Conservation (phyloP, 2,329 filamentous ascomycete species). For the Cytospora schulzeri region DNA sequence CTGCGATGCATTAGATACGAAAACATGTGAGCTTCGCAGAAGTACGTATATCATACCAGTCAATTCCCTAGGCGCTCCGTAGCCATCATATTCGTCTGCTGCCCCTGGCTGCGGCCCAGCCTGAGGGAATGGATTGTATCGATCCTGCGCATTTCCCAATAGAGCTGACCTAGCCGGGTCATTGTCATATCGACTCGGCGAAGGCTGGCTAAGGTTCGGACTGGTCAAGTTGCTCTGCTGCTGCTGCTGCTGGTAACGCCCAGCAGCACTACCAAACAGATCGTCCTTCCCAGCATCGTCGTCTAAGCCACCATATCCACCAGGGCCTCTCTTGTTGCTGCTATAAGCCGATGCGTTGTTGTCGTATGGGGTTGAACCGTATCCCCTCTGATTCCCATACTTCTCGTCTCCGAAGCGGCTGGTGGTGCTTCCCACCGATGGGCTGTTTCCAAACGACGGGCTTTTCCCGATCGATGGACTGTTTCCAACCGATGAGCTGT, state of each 20-base stretch:
- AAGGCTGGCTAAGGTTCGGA: not conserved
- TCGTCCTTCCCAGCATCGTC: slow-evolving; percentile 54
- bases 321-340: slow-evolving; percentile 45
- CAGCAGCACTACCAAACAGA: slow-evolving; percentile 52
- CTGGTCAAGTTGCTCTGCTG: slow-evolving; percentile 22
- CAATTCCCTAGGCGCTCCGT: slow-evolving; percentile 73
- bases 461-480: slow-evolving; percentile 31
- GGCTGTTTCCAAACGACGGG: slow-evolving; percentile 15
- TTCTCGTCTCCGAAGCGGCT: slow-evolving; percentile 56
- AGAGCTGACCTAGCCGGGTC: not conserved
- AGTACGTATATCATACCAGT: slow-evolving; percentile 5
- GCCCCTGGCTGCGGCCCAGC: not conserved
- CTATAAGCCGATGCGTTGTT: slow-evolving; percentile 34
- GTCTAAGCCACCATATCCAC: slow-evolving; percentile 64
- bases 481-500: slow-evolving; percentile 16
- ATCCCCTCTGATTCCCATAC: slow-evolving; percentile 54
- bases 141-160: slow-evolving; percentile 21
- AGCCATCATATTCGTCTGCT: slow-evolving; percentile 50
- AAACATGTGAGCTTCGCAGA: rapidly evolving
- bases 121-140: slow-evolving; percentile 8
- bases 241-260: no score
- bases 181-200: not conserved
- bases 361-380: slow-evolving; percentile 57
- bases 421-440: slow-evolving; percentile 34
- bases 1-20: slow-evolving; percentile 49